These are phyloP conservation scores for Favolaschia claudopus DNA, from an alignment of 768 basidiomycete genomes.

Conservation along the genomic window DNA sequence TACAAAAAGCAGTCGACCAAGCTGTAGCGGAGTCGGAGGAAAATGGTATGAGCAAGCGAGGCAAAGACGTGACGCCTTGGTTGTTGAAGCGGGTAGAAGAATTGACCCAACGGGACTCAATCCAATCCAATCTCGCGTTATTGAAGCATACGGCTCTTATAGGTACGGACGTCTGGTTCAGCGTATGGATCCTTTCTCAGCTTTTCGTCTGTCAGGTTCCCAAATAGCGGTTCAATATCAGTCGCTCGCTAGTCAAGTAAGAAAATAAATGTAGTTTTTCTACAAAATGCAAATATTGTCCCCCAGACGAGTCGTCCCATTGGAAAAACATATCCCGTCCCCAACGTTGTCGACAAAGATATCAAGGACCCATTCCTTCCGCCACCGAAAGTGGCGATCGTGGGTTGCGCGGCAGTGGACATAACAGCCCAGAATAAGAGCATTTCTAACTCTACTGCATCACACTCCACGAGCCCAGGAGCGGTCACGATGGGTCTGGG, in stretches of 20 bases:
- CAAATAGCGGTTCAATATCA: constrained; percentile 83
- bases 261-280: constrained; percentile 25
- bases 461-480: constrained; percentile 83
- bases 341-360: neutral
- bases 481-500: constrained; percentile 75
- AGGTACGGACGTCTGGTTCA: constrained; percentile 53
- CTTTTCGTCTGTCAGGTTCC: constrained; percentile 57
- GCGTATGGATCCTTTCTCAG: constrained; percentile 1
- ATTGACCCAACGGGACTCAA: constrained; percentile 77
- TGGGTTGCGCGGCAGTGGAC: constrained; percentile 92
- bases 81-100: constrained; percentile 83
- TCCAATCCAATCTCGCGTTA: constrained; percentile 83
- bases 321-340: constrained; percentile 11
- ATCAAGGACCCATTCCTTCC: neutral
- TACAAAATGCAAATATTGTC: constrained; percentile 7
- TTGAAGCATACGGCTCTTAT: constrained; percentile 88
- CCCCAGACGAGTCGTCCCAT: constrained; percentile 6
- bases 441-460: constrained; percentile 43
- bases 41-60: constrained; percentile 78
- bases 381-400: constrained; percentile 65
- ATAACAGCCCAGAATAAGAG: constrained; percentile 67
- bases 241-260: constrained; percentile 51
- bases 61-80: constrained; percentile 97
- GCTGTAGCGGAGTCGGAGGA: constrained; percentile 86
- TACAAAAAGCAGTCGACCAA: constrained; percentile 83